Evolutionary conservation across 306 rosid genomes (phyloP), one percentile per base, ranked within the genome.

Genomic region (Oemleria cerasiformis): DNA sequence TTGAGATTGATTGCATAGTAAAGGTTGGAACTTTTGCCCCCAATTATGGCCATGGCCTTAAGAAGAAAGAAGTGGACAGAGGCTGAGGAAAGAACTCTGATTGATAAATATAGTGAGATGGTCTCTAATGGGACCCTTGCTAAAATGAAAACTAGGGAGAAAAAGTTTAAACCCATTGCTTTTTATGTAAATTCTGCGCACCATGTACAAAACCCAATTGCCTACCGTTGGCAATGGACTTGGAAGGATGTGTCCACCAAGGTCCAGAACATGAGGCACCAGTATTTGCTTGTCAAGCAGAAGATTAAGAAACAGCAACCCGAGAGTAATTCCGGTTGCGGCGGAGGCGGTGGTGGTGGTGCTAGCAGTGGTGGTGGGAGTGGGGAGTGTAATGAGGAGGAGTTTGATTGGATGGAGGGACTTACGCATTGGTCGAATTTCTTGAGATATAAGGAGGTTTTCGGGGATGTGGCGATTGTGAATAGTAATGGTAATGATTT

Each of bases 251-350:
- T 91, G 48, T 91, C 97, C 40, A 94, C 98, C 20, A 91, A 94
- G 86, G 98, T 94, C 36, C 98, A 94, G 86, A 94, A 94, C 77
- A 94, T 94, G 97, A 73, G 98, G 86, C 98, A 94, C 56, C 98
- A 94, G 83, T 94, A 89, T 82, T 53, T 91, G 73, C 92, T 94
- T 43, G 98, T 91, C 44, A 91, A 94, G 85, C 98, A 94, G 87
- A 94, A 94, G 89, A 85, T 94, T 61, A 94, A 91, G 88, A 91
- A 89, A 67, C 81, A 55, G 40, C 74, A 25, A 58, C 91, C 86
- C 0, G 96, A 88, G 38, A 70, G 69, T 23, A 66, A 65, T 49
- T 72, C 74, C 4, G 73, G 71, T 5, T 57, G 63, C 6, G 75
- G 67, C n/a, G 53, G 53, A 5, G n/a, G 51, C 5, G n/a, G 51